Percentiles rank a stretch among this genome's conserved stretches.
phyloP scores from a whole-genome alignment of 164 flowering plant genomes.

The Protea cynaroides region DNA sequence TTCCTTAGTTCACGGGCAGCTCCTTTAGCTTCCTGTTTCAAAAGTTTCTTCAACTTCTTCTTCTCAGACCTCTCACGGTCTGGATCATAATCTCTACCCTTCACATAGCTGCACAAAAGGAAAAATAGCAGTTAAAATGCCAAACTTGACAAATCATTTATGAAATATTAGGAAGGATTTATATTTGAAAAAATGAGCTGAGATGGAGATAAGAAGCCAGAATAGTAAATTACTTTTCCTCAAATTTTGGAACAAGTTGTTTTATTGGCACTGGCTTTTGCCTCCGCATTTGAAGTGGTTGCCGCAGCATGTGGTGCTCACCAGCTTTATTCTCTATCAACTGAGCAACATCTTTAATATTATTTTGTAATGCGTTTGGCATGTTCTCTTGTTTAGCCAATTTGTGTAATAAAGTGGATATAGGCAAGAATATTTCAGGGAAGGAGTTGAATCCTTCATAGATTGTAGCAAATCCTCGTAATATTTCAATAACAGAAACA shows the following conservation, averaged over 20 bases:
- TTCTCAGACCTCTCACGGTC: constrained; percentile 74
- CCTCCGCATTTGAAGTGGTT: constrained; percentile 80
- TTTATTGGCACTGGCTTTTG: constrained; percentile 73
- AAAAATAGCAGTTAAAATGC: too few species aligned
- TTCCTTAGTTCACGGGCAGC: constrained; percentile 85
- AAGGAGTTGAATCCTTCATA: constrained; percentile 61
- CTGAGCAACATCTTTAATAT: constrained; percentile 39
- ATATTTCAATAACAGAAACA: constrained; percentile 44
- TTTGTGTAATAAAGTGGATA: constrained; percentile 43
- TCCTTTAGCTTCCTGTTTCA: constrained; percentile 68
- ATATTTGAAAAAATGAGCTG: not conserved
- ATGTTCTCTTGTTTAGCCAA: constrained; percentile 40
- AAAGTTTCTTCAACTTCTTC: constrained; percentile 59
- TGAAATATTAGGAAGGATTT: not conserved
- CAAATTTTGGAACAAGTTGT: constrained; percentile 70
- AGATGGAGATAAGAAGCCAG: constrained; percentile 1
- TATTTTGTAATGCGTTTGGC: constrained; percentile 39
- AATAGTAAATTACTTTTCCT: constrained; percentile 57
- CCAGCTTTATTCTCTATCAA: constrained; percentile 41
- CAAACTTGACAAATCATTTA: not conserved
- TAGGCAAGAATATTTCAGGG: constrained; percentile 77
- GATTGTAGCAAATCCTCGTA: constrained; percentile 50
- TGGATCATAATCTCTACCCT: constrained; percentile 97
- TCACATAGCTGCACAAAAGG: constrained; percentile 68
- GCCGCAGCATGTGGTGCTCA: constrained; percentile 51